These are phyloP conservation scores for Cyberlindnera maclurae DNA, from an alignment of 805 yeast species.

Conservation along the genomic window DNA sequence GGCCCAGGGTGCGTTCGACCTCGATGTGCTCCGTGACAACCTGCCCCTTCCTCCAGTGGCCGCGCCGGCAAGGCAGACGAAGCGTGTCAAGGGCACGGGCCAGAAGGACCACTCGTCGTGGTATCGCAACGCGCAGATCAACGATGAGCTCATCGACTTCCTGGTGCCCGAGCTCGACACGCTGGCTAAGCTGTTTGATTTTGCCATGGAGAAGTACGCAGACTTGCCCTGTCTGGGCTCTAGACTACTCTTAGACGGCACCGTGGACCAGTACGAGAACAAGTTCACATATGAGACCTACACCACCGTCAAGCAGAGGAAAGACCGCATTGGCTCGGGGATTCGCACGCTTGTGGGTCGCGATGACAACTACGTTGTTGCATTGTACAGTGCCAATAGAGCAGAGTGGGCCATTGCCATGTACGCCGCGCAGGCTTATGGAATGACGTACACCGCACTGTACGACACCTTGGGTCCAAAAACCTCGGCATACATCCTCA, in stretches of 20 bases:
- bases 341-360: constrained; percentile 15
- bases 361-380: constrained; percentile 31
- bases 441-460: constrained; percentile 34
- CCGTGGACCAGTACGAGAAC: constrained; percentile 31
- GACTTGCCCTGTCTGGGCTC: constrained; percentile 10
- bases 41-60: constrained; percentile 3
- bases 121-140: constrained; percentile 35
- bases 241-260: constrained; percentile 17
- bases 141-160: constrained; percentile 27
- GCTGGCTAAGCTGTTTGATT: constrained; percentile 32
- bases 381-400: constrained; percentile 42
- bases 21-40: constrained; percentile 1
- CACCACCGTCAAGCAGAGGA: constrained; percentile 27
- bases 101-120: constrained; percentile 35
- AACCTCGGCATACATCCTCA: constrained; percentile 46
- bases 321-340: constrained; percentile 37
- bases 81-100: constrained; percentile 27
- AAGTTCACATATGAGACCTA: constrained; percentile 36
- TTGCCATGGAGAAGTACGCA: constrained; percentile 28
- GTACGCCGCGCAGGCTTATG: constrained; percentile 46
- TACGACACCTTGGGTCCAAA: constrained; percentile 42
- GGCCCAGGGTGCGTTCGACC: constrained; percentile 5
- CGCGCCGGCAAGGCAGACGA: neutral
- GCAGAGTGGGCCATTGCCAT: constrained; percentile 55
- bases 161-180: constrained; percentile 39